Conservation (phyloP, 2,329 filamentous ascomycete species). For the Penicillium sp. region DNA sequence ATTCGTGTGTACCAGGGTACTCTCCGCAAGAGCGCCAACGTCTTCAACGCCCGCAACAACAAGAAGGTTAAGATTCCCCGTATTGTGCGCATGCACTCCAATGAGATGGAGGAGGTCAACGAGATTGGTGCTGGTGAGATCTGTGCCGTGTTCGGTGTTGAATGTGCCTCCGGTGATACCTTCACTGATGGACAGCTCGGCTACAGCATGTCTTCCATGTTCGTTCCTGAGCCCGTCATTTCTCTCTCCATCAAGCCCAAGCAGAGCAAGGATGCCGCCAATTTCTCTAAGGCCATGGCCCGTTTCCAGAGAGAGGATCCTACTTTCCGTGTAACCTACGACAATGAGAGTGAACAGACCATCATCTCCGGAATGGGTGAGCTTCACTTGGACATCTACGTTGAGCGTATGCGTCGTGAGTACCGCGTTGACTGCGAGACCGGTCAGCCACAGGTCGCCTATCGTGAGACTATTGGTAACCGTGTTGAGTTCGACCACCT, state of each 20-base stretch:
- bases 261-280: conserved; percentile 82
- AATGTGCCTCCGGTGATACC: conserved; percentile 95
- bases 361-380: conserved; percentile 99
- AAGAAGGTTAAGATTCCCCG: conserved; percentile 96
- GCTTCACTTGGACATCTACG: conserved; percentile 92
- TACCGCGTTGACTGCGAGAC: conserved; percentile 95
- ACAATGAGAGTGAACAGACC: conserved; percentile 89
- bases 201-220: conserved; percentile 96
- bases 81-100: conserved; percentile 99
- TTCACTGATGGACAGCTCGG: conserved; percentile 92
- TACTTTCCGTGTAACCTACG: conserved; percentile 92
- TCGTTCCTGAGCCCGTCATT: conserved; percentile 95
- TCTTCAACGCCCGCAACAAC: conserved; percentile 90
- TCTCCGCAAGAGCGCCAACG: conserved; percentile 80
- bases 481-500: conserved; percentile 86
- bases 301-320: conserved; percentile 98
- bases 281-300: conserved; percentile 98
- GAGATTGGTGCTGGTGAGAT: conserved; percentile 97
- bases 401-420: conserved; percentile 93
- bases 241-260: conserved; percentile 97
- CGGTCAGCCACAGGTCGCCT: conserved; percentile 95
- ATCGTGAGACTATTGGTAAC: conserved; percentile 86
- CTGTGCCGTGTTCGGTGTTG: conserved; percentile 95
- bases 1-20: conserved; percentile 97
- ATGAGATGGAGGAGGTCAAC: conserved; percentile 95